phyloP scores from a whole-genome alignment of 108 stramenopile genomes.

The Nitzschia palea region DNA sequence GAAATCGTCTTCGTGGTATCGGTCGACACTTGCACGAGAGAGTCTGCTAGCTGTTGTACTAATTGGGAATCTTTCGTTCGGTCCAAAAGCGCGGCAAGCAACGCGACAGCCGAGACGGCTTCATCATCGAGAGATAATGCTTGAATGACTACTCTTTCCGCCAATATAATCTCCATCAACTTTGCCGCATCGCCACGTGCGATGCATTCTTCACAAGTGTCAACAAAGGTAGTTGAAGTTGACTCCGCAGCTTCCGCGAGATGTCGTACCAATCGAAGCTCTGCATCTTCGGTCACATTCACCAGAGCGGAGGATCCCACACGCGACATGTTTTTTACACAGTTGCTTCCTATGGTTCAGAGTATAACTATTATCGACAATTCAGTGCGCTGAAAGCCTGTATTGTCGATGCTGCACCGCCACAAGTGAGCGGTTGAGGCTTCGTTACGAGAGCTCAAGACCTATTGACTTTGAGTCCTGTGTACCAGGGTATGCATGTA shows the following conservation, averaged over 20 bases:
- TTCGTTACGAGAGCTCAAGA: too few relatives aligned
- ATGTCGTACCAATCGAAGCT: slow-evolving; percentile 69
- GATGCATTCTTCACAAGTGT: slow-evolving; percentile 55
- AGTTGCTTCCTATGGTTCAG: not conserved
- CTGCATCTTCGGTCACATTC: slow-evolving; percentile 82
- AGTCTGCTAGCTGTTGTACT: slow-evolving; percentile 42
- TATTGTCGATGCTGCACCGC: too few relatives aligned
- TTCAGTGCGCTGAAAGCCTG: too few relatives aligned
- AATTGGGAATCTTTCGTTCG: slow-evolving; percentile 38
- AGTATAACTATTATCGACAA: too few relatives aligned
- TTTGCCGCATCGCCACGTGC: slow-evolving; percentile 54
- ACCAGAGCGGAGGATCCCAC: slow-evolving; percentile 72
- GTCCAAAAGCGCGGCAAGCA: slow-evolving; percentile 72
- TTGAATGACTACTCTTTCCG: slow-evolving; percentile 48
- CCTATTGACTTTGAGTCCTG: too few relatives aligned
- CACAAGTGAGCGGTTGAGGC: too few relatives aligned
- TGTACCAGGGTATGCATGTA: too few relatives aligned
- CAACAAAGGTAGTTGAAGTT: slow-evolving; percentile 37
- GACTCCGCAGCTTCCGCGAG: slow-evolving; percentile 37
- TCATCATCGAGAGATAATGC: slow-evolving; percentile 55
- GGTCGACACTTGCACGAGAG: slow-evolving; percentile 21
- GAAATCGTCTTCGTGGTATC: slow-evolving; percentile 25
- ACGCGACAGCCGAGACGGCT: slow-evolving; percentile 60
- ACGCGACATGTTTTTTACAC: slow-evolving; percentile 4
- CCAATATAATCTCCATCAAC: slow-evolving; percentile 56